Percentiles rank a stretch among this genome's conserved stretches.
These are phyloP conservation scores for Trichoderma asperellum DNA, from an alignment of 2,329 filamentous ascomycete genomes.

Conservation along the genomic window DNA sequence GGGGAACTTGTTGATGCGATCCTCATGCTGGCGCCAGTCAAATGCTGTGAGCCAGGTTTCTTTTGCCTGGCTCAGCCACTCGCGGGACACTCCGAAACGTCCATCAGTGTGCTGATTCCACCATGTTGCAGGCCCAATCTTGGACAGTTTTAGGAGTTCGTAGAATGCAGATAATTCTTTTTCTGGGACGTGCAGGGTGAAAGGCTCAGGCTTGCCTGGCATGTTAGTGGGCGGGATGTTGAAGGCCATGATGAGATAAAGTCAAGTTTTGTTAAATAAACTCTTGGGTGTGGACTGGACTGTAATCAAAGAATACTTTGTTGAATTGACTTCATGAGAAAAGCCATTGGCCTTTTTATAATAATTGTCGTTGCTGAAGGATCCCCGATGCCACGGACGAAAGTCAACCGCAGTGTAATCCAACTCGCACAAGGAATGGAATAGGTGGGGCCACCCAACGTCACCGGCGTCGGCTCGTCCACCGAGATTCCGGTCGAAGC, in stretches of 20 bases:
- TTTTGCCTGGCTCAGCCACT: constrained; percentile 3
- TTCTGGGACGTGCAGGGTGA: background rate
- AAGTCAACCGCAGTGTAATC: background rate
- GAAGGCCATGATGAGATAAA: background rate
- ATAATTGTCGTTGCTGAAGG: background rate
- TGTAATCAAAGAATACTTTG: background rate
- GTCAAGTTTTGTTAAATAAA: background rate
- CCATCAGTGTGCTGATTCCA: constrained; percentile 6
- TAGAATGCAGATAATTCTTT: background rate
- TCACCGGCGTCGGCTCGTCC: background rate
- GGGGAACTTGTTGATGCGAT: background rate
- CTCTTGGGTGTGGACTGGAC: background rate
- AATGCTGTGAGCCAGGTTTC: background rate
- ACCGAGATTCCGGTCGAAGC: background rate
- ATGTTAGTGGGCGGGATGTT: background rate
- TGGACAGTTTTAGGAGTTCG: constrained; percentile 4
- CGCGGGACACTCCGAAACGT: constrained; percentile 4
- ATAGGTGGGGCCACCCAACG: background rate
- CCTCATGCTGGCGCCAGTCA: background rate
- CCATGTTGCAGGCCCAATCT: background rate
- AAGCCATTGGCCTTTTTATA: background rate
- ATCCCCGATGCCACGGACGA: background rate
- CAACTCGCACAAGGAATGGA: background rate
- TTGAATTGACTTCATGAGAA: background rate
- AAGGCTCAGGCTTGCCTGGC: background rate